Evolutionary conservation across 495 filamentous ascomycete species (phyloP), one percentile per base, ranked within the genome.

Genomic region (Annulohypoxylon maeteangense): DNA sequence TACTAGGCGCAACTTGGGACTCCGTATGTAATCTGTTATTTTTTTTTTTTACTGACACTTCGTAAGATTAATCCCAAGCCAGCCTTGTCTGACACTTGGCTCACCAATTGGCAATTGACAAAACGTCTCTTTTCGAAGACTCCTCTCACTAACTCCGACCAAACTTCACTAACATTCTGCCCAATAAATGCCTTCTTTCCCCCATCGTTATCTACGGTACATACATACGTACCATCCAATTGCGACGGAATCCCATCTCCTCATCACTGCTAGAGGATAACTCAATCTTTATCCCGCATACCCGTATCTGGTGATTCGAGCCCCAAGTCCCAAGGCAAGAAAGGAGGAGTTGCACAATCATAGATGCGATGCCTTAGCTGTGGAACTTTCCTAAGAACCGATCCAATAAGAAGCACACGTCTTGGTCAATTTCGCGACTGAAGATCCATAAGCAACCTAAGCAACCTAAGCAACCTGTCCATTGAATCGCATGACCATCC

Each of bases 381-480:
- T 72, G 70, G 70, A 72, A 72, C 70, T 72, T 1, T 20, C 22
- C 48, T 18, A 31, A 29, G 29, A 23, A 18, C 40, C 54, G 38
- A 45, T 16, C 70, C 70, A 72, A 72, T 72, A 50, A 68, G 47
- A 63, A 5, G 12, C 14, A 34, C 16, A 67, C 16, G 20, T 56
- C 36, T 47, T 59, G 20, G 40, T 22, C 25, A 20, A 36, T 54
- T 65, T 60, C 34, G 32, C n/a, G 50, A 42, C 45, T 18, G 16
- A 50, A 62, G 63, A 58, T 62, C 68, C 68, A 72, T 72, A 67
- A 71, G 58, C 69, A 67, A 25, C 62, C 44, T 53, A 67, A 71
- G 58, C 69, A 67, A 25, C 62, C 44, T 53, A 72, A 71, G 58
- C 69, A 67, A 25, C 62, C 44, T 58, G 7, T 34, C 42, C 60